phyloP scores from a whole-genome alignment of 371 early-diverging fungal species.

The Apophysomyces variabilis region DNA sequence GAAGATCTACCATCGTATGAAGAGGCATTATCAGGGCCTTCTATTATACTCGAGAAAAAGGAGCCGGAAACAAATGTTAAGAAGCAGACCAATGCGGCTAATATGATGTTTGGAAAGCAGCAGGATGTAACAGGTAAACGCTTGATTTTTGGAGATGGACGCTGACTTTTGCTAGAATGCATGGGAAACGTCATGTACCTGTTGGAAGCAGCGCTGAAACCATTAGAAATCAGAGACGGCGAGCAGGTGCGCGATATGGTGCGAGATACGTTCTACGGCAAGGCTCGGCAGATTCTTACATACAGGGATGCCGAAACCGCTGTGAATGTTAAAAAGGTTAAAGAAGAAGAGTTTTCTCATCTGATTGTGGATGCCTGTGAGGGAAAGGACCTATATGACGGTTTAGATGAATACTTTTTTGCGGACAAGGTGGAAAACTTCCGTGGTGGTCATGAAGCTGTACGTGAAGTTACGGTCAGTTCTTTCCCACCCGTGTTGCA shows the following conservation, averaged over 20 bases:
- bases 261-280: conserved; percentile 65
- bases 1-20: conserved; percentile 23
- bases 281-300: conserved; percentile 60
- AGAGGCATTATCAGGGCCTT: not conserved
- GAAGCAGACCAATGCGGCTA: conserved; percentile 27
- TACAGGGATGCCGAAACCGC: conserved; percentile 52
- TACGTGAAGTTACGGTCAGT: conserved; percentile 54
- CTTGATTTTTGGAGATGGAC: not conserved
- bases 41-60: conserved; percentile 12
- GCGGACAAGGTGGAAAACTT: conserved; percentile 50
- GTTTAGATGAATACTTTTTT: conserved; percentile 68
- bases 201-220: conserved; percentile 59
- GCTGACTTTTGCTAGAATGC: conserved; percentile 49
- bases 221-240: conserved; percentile 34
- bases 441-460: conserved; percentile 58
- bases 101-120: conserved; percentile 66
- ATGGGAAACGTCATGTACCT: conserved; percentile 75
- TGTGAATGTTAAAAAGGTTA: conserved; percentile 38
- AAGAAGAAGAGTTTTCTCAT: conserved; percentile 69
- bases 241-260: conserved; percentile 51
- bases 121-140: conserved; percentile 65
- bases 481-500: conserved; percentile 68
- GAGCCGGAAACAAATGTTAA: conserved; percentile 9
- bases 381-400: conserved; percentile 61
- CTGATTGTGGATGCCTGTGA: conserved; percentile 67